Percentiles rank a stretch among this genome's conserved stretches.
These are phyloP conservation scores for Marchantia polymorpha DNA, from an alignment of 225 moss, liverwort and hornwort genomes.

Conservation along the genomic window DNA sequence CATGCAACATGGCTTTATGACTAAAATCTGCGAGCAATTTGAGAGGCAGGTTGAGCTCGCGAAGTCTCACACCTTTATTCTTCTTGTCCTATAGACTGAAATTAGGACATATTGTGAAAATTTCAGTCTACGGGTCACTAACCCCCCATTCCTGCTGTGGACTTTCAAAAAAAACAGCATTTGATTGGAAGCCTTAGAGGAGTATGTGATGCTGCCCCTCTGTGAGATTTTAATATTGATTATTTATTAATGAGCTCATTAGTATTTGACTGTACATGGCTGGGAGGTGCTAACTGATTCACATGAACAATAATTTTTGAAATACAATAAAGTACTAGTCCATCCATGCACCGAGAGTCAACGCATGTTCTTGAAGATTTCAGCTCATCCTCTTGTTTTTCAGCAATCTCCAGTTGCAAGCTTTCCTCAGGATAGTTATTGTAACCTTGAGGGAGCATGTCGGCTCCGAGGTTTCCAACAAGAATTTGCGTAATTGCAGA, in stretches of 20 bases:
- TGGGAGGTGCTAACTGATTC: too few relatives aligned
- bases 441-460: conserved; percentile 15
- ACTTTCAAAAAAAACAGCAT: conserved; percentile 15
- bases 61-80: neutral
- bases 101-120: conserved; percentile 39
- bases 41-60: neutral
- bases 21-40: conserved; percentile 24
- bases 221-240: neutral
- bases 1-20: conserved; percentile 40
- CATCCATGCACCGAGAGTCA: too few relatives aligned
- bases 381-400: neutral
- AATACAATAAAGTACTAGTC: too few relatives aligned
- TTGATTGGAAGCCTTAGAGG: conserved; percentile 19
- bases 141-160: conserved; percentile 24
- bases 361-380: neutral
- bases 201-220: conserved; percentile 11
- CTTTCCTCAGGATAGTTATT: neutral
- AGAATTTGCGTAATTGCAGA: conserved; percentile 12
- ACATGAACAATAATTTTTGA: too few relatives aligned
- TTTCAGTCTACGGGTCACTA: conserved; percentile 37
- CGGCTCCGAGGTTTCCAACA: conserved; percentile 12
- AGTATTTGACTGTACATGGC: too few relatives aligned
- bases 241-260: too few relatives aligned
- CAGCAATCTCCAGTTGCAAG: neutral
- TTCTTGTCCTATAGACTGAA: conserved; percentile 9